phyloP scores from a whole-genome alignment of 768 basidiomycete genomes.

The Tephrocybe rancida region DNA sequence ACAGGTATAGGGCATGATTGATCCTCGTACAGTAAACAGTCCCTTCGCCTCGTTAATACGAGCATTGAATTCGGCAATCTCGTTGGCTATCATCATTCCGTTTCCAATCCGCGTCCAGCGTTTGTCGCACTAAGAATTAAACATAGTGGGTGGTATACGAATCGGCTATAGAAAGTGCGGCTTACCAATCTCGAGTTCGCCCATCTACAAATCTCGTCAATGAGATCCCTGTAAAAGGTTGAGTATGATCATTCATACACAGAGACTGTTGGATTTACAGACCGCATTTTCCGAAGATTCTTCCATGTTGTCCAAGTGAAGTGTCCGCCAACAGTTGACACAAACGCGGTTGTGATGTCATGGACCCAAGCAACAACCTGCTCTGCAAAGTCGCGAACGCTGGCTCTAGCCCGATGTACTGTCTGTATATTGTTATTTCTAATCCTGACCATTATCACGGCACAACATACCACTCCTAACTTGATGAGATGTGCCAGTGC shows the following conservation, averaged over 20 bases:
- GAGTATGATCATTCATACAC: background rate
- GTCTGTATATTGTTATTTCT: background rate
- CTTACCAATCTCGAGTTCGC: slow-evolving; percentile 13
- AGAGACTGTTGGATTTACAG: background rate
- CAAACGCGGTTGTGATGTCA: slow-evolving; percentile 11
- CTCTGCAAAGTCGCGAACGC: slow-evolving; percentile 13
- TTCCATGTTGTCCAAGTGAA: slow-evolving; percentile 17
- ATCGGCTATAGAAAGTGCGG: background rate
- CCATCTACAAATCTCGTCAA: slow-evolving; percentile 17
- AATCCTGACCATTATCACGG: background rate
- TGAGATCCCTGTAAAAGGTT: slow-evolving; percentile 6
- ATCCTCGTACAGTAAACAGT: slow-evolving; percentile 8
- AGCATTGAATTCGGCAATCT: slow-evolving; percentile 13
- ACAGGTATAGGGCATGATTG: background rate
- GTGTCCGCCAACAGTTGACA: background rate
- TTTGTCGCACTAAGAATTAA: slow-evolving; percentile 4
- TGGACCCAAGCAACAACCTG: slow-evolving; percentile 18
- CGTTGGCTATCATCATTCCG: slow-evolving; percentile 1
- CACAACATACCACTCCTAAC: slow-evolving; percentile 14
- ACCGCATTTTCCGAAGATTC: slow-evolving; percentile 17
- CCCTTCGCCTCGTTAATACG: slow-evolving; percentile 6
- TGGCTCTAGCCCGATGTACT: background rate
- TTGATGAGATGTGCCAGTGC: slow-evolving; percentile 16
- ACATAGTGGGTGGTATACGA: background rate
- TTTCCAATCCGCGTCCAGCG: slow-evolving; percentile 8